Percentiles rank a stretch among this genome's conserved stretches.
phyloP scores from a whole-genome alignment of 148 eudicot genomes.

The Pouteria glomerata region DNA sequence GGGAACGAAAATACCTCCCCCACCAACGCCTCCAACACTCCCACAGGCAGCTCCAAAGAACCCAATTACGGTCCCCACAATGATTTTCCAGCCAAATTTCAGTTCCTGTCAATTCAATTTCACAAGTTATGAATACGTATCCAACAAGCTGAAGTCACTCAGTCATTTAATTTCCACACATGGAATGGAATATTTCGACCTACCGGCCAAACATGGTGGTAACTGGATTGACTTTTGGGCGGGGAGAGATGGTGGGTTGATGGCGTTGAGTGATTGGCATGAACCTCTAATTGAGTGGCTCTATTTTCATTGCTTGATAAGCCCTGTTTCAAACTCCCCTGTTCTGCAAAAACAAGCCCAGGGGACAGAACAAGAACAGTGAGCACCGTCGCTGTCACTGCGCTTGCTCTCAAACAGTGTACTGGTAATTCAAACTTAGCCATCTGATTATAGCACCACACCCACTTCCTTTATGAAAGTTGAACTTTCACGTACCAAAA shows the following conservation, averaged over 20 bases:
- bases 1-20: conserved; percentile 47
- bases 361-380: conserved; percentile 13
- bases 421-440: no score
- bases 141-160: neutral
- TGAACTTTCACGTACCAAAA: no score
- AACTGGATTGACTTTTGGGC: conserved; percentile 27
- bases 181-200: conserved; percentile 7
- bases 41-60: conserved; percentile 44
- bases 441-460: no score
- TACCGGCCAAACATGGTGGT: conserved; percentile 53
- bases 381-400: no score
- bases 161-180: neutral
- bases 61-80: conserved; percentile 32
- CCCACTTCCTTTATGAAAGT: no score
- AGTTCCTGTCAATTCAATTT: conserved; percentile 24
- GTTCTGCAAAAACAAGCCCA: conserved; percentile 36
- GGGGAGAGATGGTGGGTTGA: conserved; percentile 28
- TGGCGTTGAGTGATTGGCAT: conserved; percentile 12
- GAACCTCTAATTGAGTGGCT: conserved; percentile 18
- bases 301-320: conserved; percentile 1
- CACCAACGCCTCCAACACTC: conserved; percentile 51
- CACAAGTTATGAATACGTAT: neutral
- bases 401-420: no score
- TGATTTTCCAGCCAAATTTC: conserved; percentile 32
- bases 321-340: conserved; percentile 16